phyloP scores from a whole-genome alignment of 495 filamentous ascomycete genomes.

The Podospora bellae-mahoneyi region DNA sequence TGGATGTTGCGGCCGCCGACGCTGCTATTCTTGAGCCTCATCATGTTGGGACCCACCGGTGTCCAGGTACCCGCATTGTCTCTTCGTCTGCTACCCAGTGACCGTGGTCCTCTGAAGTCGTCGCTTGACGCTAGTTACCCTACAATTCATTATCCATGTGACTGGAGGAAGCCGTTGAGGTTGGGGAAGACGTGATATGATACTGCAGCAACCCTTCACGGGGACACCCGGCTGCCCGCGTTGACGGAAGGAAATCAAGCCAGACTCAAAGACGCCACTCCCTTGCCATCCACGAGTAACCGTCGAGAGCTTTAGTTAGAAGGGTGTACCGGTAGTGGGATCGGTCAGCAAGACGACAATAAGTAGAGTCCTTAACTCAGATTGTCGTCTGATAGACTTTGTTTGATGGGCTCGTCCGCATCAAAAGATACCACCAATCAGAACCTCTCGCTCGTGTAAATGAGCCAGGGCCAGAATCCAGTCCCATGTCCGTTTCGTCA shows the following conservation, averaged over 20 bases:
- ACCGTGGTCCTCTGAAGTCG: neutral
- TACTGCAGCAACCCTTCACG: neutral
- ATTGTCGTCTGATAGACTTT: neutral
- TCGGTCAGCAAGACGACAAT: neutral
- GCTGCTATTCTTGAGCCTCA: neutral
- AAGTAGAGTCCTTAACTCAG: neutral
- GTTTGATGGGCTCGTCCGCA: neutral
- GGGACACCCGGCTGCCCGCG: neutral
- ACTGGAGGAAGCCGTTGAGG: conserved; percentile 8
- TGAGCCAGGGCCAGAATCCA: conserved; percentile 6
- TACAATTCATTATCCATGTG: neutral
- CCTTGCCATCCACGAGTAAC: neutral
- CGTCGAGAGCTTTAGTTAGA: neutral
- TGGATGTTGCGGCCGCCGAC: conserved; percentile 1
- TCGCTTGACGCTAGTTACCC: conserved; percentile 11
- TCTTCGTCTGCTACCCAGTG: neutral
- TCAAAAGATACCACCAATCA: neutral
- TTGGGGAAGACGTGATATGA: neutral
- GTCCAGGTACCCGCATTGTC: neutral
- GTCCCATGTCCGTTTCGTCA: neutral
- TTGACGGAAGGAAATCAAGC: neutral
- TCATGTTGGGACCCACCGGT: neutral
- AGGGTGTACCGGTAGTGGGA: neutral
- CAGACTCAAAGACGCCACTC: neutral
- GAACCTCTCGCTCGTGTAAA: neutral